These are phyloP conservation scores for Pythium rhizo-oryzae DNA, from an alignment of 352 stramenopile genomes.

Conservation along the genomic window DNA sequence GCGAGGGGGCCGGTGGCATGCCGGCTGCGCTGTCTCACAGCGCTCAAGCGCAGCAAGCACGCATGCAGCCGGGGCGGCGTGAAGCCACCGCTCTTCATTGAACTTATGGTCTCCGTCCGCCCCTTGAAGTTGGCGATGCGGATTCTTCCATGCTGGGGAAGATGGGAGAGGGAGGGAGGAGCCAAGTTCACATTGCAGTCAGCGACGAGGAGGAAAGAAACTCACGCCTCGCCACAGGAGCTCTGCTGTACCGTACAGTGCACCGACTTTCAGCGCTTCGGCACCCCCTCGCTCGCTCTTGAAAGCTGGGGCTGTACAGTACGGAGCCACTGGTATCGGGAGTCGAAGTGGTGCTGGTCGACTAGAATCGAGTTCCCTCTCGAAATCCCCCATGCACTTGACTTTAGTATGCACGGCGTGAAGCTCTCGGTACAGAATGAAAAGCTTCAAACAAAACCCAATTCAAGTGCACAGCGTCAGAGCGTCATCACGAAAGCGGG, in stretches of 20 bases:
- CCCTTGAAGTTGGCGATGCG: slow-evolving; percentile 8
- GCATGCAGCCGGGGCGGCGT: slow-evolving; percentile 1
- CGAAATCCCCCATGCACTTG: no score
- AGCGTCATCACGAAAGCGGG: no score
- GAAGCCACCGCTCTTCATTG: slow-evolving; percentile 10
- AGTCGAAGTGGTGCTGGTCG: slow-evolving; percentile 3
- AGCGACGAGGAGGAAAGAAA: slow-evolving; percentile 4
- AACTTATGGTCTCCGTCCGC: slow-evolving; percentile 1
- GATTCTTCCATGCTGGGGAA: slow-evolving; percentile 10
- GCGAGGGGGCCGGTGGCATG: no score
- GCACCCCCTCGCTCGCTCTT: no score
- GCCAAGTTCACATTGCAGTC: neutral
- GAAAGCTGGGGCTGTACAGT: no score
- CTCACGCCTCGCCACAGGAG: neutral
- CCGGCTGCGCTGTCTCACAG: neutral
- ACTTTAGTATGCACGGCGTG: no score
- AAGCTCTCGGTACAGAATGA: no score
- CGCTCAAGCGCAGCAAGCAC: neutral
- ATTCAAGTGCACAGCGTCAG: no score
- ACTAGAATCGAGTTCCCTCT: neutral
- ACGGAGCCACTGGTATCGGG: no score
- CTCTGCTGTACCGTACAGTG: no score
- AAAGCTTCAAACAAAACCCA: no score
- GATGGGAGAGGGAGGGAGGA: slow-evolving; percentile 1
- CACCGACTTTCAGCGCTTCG: no score